Conservation (phyloP, 2,329 filamentous ascomycete genomes). For the Alternaria alternata region DNA sequence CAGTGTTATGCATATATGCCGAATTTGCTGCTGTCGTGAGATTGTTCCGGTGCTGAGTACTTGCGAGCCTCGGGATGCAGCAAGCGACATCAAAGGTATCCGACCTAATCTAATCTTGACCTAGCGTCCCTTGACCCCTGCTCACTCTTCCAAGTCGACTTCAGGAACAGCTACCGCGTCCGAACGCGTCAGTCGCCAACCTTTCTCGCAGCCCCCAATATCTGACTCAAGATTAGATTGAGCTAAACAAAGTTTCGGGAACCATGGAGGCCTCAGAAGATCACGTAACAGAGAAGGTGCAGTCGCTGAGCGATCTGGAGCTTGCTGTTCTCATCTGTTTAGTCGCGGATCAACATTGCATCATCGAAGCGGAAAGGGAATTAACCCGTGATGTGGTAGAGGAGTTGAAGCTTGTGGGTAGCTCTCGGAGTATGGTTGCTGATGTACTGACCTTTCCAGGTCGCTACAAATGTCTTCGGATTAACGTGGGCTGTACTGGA, state of each 20-base stretch:
- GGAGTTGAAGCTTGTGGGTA: conserved; percentile 74
- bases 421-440: not conserved
- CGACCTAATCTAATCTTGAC: not conserved
- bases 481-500: conserved; percentile 74
- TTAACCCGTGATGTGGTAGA: conserved; percentile 72
- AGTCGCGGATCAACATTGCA: conserved; percentile 83
- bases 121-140: not conserved
- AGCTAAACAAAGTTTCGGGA: not conserved
- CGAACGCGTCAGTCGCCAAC: not conserved
- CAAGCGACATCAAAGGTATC: not conserved
- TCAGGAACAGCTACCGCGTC: not conserved
- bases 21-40: not conserved
- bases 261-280: not conserved
- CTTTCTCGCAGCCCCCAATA: not conserved
- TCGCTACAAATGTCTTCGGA: conserved; percentile 75
- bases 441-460: conserved; percentile 54
- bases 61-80: not conserved
- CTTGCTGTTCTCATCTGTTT: conserved; percentile 85
- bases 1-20: not conserved
- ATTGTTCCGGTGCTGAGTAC: not conserved
- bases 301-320: conserved; percentile 85
- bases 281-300: conserved; percentile 64
- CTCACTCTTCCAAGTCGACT: not conserved
- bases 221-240: not conserved
- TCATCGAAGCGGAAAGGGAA: conserved; percentile 75